Conservation (phyloP, 2,329 filamentous ascomycete species). For the Scytalidium lignicola region DNA sequence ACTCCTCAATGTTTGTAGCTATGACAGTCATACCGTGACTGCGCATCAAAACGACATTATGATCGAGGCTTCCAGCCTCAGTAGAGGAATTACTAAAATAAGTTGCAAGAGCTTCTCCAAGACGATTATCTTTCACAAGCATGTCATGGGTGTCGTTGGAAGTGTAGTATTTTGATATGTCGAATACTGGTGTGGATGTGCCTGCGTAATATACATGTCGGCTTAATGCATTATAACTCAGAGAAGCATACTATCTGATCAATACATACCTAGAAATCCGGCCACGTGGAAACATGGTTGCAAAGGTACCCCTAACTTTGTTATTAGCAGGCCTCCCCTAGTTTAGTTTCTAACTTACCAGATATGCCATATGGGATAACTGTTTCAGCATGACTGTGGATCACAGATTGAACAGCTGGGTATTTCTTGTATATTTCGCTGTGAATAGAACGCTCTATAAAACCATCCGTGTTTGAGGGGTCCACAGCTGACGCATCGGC, state of each 20-base stretch:
- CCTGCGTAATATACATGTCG: too few relatives aligned
- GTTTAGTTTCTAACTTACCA: too few relatives aligned
- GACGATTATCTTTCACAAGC: conserved; percentile 30
- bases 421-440: conserved; percentile 40
- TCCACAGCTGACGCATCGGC: conserved; percentile 36
- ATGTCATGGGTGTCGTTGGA: conserved; percentile 29
- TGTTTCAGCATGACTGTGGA: conserved; percentile 39
- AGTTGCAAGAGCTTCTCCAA: conserved; percentile 31
- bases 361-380: conserved; percentile 39
- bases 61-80: neutral
- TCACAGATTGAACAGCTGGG: conserved; percentile 32
- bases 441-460: conserved; percentile 40
- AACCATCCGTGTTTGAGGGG: conserved; percentile 32
- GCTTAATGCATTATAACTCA: too few relatives aligned
- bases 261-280: conserved; percentile 39
- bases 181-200: conserved; percentile 25
- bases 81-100: conserved; percentile 26
- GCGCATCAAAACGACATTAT: conserved; percentile 38
- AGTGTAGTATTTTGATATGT: conserved; percentile 25
- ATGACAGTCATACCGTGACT: conserved; percentile 39
- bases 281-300: conserved; percentile 37
- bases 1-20: conserved; percentile 32
- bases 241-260: too few relatives aligned
- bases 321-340: too few relatives aligned
- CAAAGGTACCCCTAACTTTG: conserved; percentile 33